Percentiles rank a stretch among this genome's conserved stretches.
Conservation (phyloP, 148 eudicot genomes). For the Fagopyrum homotropicum region DNA sequence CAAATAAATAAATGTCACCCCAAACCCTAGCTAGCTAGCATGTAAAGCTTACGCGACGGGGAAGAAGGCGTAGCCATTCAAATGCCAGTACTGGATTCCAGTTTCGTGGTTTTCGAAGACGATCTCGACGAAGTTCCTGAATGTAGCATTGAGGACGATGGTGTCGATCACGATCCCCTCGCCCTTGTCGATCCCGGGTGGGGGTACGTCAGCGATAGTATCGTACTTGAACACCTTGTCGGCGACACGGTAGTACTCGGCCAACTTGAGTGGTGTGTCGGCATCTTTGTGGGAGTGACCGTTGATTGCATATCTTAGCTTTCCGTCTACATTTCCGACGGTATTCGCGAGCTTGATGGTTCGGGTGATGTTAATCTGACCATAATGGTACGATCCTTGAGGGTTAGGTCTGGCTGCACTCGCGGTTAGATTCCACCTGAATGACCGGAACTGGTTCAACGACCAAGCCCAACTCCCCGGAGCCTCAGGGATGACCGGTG, state of each 20-base stretch:
- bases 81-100: conserved; percentile 39
- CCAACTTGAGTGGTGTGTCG: conserved; percentile 55
- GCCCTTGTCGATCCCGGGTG: conserved; percentile 15
- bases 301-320: conserved; percentile 56
- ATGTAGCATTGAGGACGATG: conserved; percentile 28
- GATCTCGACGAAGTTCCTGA: conserved; percentile 38
- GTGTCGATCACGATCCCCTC: conserved; percentile 19
- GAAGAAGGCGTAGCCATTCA: conserved; percentile 50
- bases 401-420: conserved; percentile 84
- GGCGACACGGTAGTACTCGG: conserved; percentile 36
- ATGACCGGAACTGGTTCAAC: conserved; percentile 55
- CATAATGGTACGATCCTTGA: conserved; percentile 72
- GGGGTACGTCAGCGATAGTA: conserved; percentile 31
- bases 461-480: conserved; percentile 58
- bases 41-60: conserved; percentile 29
- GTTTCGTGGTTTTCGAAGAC: conserved; percentile 47
- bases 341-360: conserved; percentile 55
- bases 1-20: too few relatives aligned
- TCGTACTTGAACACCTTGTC: conserved; percentile 48
- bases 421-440: conserved; percentile 71
- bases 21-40: too few relatives aligned
- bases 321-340: conserved; percentile 32
- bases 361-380: conserved; percentile 51
- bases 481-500: conserved; percentile 39
- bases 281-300: conserved; percentile 48